Base-by-base conservation (phyloP, 2,329 filamentous ascomycete species). In the Penicillium sp. region DNA sequence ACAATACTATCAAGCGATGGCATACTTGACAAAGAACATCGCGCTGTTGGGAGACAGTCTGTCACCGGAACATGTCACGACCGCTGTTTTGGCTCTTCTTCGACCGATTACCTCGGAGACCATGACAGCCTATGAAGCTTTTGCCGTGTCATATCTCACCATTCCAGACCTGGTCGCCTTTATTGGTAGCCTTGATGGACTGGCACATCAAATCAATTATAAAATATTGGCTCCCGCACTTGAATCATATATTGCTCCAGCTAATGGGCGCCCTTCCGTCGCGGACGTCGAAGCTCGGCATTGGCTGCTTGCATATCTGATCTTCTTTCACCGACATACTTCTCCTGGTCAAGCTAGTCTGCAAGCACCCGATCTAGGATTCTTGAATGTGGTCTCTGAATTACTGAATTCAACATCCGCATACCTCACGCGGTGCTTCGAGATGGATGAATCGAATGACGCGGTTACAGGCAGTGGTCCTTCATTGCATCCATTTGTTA, bases 281-380 rank as follows among this genome's bases (percentile, higher is more conserved):
- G 62, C 67, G 19, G 67, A 71, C 51, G 62, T 64, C 9, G 66
- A 73, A 35, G 67, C 67, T 50, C 75, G 77, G 13, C 63, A 83
- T 14, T 83, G 80, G 73, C 68, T 86, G 8, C 70, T 86, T 35
- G 75, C 78, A 19, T 78, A 81, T 54, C 77, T 84, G 52, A 80
- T 86, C 40, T 83, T 75, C 62, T 77, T 82, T 57, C 75, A 80
- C 54, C 73, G 74, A 31, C 71, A 74, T 57, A 73, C 73, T n/a
- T 66, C 67, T 28, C 75, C 65, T 61, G 64, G 60, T 29, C 61
- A 67, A 28, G 60, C 61, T 12, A 54, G 60, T 52, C 69, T 63
- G 53, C 70, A 60, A 67, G 72, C 67, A 54, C 73, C 75, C 28
- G 76, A 81, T 56, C 71, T 75, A 43, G 75, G 77, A 27, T 83